Conservation (phyloP, 192 early-diverging fungal genomes). For the Dimargaris xerosporica region DNA sequence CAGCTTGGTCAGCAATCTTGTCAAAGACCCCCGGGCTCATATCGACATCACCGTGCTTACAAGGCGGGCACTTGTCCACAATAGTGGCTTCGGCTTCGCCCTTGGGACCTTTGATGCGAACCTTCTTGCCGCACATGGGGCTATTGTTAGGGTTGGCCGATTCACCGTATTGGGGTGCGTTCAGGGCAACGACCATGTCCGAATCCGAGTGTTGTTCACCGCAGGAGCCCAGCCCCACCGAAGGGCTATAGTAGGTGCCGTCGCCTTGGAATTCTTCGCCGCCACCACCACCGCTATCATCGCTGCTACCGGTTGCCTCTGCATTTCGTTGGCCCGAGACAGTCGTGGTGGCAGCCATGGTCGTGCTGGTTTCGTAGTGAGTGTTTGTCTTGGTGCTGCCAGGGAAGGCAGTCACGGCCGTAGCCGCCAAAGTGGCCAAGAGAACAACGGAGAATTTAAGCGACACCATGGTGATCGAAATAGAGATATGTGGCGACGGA, state of each 20-base stretch:
- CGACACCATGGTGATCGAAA: neutral
- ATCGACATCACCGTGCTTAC: slow-evolving; percentile 33
- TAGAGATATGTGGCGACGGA: neutral
- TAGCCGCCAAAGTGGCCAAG: neutral
- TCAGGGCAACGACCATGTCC: slow-evolving; percentile 38
- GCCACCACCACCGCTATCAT: neutral
- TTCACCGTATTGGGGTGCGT: slow-evolving; percentile 33
- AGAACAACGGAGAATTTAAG: neutral
- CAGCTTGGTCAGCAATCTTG: slow-evolving; percentile 29
- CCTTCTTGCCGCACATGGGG: slow-evolving; percentile 33
- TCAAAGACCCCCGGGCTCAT: slow-evolving; percentile 34
- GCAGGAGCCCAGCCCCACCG: slow-evolving; percentile 35
- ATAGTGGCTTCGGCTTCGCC: slow-evolving; percentile 33
- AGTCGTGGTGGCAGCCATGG: neutral
- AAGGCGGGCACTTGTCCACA: slow-evolving; percentile 35
- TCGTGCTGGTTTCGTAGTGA: neutral
- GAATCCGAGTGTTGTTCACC: slow-evolving; percentile 26
- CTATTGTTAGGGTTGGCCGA: slow-evolving; percentile 27
- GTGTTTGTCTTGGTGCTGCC: neutral
- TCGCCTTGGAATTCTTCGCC: slow-evolving; percentile 30
- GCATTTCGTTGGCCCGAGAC: neutral
- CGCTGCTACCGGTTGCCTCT: neutral
- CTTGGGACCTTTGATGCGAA: slow-evolving; percentile 16
- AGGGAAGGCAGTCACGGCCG: neutral
- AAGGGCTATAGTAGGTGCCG: slow-evolving; percentile 33